Evolutionary conservation across 2,329 filamentous ascomycete genomes (phyloP).

Genomic region (Aschersonia sp.): DNA sequence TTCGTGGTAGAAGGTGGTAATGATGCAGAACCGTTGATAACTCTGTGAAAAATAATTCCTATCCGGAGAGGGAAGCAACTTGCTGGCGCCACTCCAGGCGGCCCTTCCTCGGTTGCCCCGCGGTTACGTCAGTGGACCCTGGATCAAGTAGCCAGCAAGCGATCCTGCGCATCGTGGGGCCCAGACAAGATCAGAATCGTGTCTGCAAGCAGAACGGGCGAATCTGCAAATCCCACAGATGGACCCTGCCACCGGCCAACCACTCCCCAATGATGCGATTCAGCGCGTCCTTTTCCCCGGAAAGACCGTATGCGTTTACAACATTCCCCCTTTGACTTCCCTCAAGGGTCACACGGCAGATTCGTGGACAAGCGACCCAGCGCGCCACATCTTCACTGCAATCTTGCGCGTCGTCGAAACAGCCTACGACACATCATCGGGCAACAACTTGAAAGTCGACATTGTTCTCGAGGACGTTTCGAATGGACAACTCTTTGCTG

Average conservation of each 20-base stretch:
- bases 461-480: constrained; percentile 66
- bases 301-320: constrained; percentile 67
- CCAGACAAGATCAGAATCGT: no score
- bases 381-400: constrained; percentile 72
- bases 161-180: no score
- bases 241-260: constrained; percentile 56
- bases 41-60: no score
- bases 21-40: no score
- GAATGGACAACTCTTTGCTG: constrained; percentile 66
- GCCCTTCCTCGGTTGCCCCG: no score
- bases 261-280: constrained; percentile 62
- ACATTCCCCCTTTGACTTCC: constrained; percentile 65
- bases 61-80: no score
- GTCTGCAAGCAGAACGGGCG: no score
- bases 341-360: constrained; percentile 69
- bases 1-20: no score
- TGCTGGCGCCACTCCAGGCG: no score
- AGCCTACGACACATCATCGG: constrained; percentile 28
- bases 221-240: constrained; percentile 9
- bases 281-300: constrained; percentile 73
- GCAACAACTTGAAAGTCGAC: constrained; percentile 51
- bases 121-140: neutral
- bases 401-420: constrained; percentile 70
- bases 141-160: neutral
- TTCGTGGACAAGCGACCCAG: constrained; percentile 58